Conservation (phyloP, 805 yeast genomes). For the Metschnikowia reukaufii region DNA sequence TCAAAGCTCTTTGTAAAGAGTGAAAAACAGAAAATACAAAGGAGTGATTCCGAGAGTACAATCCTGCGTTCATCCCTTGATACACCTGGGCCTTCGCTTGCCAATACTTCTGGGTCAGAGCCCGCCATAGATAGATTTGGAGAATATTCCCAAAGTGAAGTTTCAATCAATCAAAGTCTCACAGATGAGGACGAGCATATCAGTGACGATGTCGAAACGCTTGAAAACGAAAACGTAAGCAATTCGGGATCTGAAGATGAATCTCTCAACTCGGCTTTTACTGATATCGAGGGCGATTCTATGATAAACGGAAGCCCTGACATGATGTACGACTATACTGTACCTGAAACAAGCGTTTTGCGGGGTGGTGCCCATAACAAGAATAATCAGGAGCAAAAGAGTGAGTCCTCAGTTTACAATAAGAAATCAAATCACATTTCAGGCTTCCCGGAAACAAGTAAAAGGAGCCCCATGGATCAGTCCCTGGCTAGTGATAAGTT, state of each 20-base stretch:
- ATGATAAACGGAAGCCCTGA: slow-evolving; percentile 27
- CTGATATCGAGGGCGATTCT: slow-evolving; percentile 43
- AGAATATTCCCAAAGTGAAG: slow-evolving; percentile 1
- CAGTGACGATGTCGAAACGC: slow-evolving; percentile 8
- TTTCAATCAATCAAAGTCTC: not conserved
- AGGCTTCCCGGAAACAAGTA: not conserved
- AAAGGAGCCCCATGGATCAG: not conserved
- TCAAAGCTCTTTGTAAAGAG: slow-evolving; percentile 16
- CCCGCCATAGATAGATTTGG: slow-evolving; percentile 3
- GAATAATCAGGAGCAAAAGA: not conserved
- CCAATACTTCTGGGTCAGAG: slow-evolving; percentile 1
- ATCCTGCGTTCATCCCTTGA: slow-evolving; percentile 8
- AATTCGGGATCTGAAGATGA: slow-evolving; percentile 19
- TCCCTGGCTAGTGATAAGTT: not conserved
- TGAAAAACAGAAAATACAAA: slow-evolving; percentile 5
- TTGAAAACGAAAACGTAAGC: slow-evolving; percentile 3
- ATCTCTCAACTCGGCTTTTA: slow-evolving; percentile 43
- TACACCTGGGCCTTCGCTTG: slow-evolving; percentile 2
- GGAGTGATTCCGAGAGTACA: slow-evolving; percentile 15
- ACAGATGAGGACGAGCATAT: slow-evolving; percentile 7
- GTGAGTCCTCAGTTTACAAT: not conserved
- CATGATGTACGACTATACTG: slow-evolving; percentile 21
- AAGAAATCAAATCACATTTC: slow-evolving; percentile 4
- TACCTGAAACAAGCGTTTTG: slow-evolving; percentile 18
- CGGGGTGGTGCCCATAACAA: slow-evolving; percentile 7